Evolutionary conservation across 805 yeast species (phyloP), one percentile per base, ranked within the genome.

Genomic region (Wickerhamomyces xylosicus): DNA sequence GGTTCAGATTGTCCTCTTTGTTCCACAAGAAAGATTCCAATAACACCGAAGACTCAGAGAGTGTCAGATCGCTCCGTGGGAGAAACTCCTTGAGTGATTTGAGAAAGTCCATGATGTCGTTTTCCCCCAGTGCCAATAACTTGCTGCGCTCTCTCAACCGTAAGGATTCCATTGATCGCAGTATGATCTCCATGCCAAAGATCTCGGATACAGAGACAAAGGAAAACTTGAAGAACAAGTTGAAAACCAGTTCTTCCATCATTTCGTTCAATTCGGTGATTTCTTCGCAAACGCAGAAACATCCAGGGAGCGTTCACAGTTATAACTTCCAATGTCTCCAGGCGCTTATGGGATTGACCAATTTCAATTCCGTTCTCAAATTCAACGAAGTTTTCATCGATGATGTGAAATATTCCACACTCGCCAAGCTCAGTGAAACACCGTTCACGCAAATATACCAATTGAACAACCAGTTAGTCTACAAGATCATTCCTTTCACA

Each of bases 401-500:
- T 2, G 66, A 63, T 40, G 42, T 50, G 9, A 51, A 53, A 14
- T 45, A 48, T 31, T 54, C 54, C 29, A 36, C 41, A 2, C 42
- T 71, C 33, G 48, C 47, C 16, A 69, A 70, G 47, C 54, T 69
- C 19, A 62, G 67, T 7, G 76, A 72, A 46, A 72, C 75, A 2
- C 59, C 71, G 1, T 67, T 60, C 48, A 59, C 67, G 40, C 74
- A 72, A 43, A 68, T 69, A 7, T 71, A 57, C 39, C 47, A 58
- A 7, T 55, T 60, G 31, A 58, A 50, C 35, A 48, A 48, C 31
- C n/a, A n/a, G n/a, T 41, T 41, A 35, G 67, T 72, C 27, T 62
- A 67, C 57, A 74, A 74, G 44, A 52, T 75, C 15, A 63, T 73
- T 38, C 78, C 81, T 9, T 72, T 75, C 57, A 75, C 74, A 16